Evolutionary conservation across 2,329 filamentous ascomycete species (phyloP), one percentile per base, ranked within the genome.

Genomic region (Lasiodiplodia citricola): DNA sequence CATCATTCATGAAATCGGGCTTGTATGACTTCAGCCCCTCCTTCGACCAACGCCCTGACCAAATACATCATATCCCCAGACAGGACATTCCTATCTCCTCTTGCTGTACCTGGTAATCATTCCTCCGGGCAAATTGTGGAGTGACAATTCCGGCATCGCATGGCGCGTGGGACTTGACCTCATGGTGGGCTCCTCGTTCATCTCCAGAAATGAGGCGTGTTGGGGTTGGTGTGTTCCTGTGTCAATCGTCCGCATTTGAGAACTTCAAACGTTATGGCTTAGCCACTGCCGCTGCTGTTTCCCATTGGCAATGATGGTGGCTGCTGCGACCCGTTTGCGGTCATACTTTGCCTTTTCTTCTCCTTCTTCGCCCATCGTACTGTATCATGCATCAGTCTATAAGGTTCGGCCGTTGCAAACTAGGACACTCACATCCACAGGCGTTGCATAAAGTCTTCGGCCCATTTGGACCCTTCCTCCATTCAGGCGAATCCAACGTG

Each of bases 381-480:
- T 87, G 71, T 50, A 11, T 0, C 60, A 62, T 47, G 70, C 60
- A 54, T 75, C 57, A 71, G 68, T n/a, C 14, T 57, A 6, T 13
- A 38, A 14, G 16, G 35, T 23, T n/a, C 14, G 14, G 23, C 16
- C 13, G n/a, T 37, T 64, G 38, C 13, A 25, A 54, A 28, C 7
- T 52, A 3, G 54, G 25, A 7, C 18, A 84, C 85, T 81, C 74
- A 87, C 87, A 92, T 89, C 95, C 95, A 77, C 95, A 98, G 8
- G 95, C 95, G 82, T 98, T 98, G 81, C 95, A 98, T 14, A 98
- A 83, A 10, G 95, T 97, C 80, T 98, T 97, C 1, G 94, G 94
- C 2, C 95, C 95, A 71, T 88, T 93, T 0, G 95, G 95, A 0
- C 95, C 95, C 79, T 97, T 97, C 71, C 95, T 87, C 95, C 95